Evolutionary conservation across 2,329 filamentous ascomycete genomes (phyloP), one percentile per base, ranked within the genome.

Genomic region (Nemania bipapillata): DNA sequence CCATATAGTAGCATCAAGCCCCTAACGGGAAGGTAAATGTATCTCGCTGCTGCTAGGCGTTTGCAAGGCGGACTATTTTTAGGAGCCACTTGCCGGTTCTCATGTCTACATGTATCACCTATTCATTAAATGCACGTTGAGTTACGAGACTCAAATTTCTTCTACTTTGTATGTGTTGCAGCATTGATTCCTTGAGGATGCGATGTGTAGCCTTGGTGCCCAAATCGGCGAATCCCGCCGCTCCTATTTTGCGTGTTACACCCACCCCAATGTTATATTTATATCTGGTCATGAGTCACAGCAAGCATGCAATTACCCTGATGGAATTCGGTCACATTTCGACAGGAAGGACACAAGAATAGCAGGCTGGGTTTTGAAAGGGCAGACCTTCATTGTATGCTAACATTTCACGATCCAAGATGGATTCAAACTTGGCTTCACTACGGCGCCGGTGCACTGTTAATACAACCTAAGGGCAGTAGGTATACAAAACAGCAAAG

Each of bases 401-500:
- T 65, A 37, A 24, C 55, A 52, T 57, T 52, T 45, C 15, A 52
- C 24, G 2, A 35, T 20, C 53, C 1, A 11, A 47, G 12, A 11
- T 24, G 20, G 20, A 40, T 54, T 24, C 37, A 30, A 20, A 54
- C 45, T 35, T 66, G 45, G 5, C 47, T 53, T 45, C 20, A 42
- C 26, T 52, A 53, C 11, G 54, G 22, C 26, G 54, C 26, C 22
- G 12, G 30, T 53, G 22, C 28, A 24, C 26, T 49, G 2, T 22
- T 2, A n/a, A 26, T 52, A 20, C 15, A 54, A 60, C 47, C 12
- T 50, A 12, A 12, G 28, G 22, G 35, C 56, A 28, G 32, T 53
- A 61, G 32, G 28, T 17, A 52, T 53, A 42, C 28, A 61, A 66
- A 66, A 69, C 22, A 53, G 50, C 63, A 64, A 69, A 64, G 55